Conservation (phyloP, 305 asterid genomes). For the Rubia peregrina region DNA sequence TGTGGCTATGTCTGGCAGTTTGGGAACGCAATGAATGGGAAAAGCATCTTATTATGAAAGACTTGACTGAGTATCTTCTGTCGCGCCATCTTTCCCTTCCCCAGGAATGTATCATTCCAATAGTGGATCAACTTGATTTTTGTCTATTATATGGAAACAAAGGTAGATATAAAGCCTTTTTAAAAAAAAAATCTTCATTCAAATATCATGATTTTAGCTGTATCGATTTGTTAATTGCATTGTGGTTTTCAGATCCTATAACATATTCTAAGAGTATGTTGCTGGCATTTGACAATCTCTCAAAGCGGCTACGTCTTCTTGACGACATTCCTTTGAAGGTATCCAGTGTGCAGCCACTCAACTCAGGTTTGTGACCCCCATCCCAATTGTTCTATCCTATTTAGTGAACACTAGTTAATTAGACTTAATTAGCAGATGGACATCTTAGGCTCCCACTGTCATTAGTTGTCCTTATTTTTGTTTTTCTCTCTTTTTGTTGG, state of each 20-base stretch:
- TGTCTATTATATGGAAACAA: slow-evolving; percentile 50
- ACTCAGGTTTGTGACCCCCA: slow-evolving; percentile 52
- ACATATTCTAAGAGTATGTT: slow-evolving; percentile 53
- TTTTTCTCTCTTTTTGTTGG: not conserved
- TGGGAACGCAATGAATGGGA: slow-evolving; percentile 82
- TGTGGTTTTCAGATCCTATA: slow-evolving; percentile 63
- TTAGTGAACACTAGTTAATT: not conserved
- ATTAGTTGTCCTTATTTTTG: not conserved
- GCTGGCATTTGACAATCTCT: slow-evolving; percentile 71
- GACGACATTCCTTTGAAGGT: slow-evolving; percentile 75
- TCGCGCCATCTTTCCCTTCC: slow-evolving; percentile 77
- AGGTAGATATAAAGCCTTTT: slow-evolving; percentile 37
- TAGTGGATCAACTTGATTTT: slow-evolving; percentile 92
- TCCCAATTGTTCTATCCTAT: not conserved
- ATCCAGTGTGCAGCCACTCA: slow-evolving; percentile 91
- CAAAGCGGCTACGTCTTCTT: slow-evolving; percentile 77
- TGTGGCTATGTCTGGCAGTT: slow-evolving; percentile 36
- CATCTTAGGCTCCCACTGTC: not conserved
- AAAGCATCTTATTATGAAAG: slow-evolving; percentile 77
- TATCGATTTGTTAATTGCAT: slow-evolving; percentile 10
- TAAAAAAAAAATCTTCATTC: not conserved
- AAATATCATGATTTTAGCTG: slow-evolving; percentile 2
- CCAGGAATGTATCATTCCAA: slow-evolving; percentile 43
- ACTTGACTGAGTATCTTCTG: slow-evolving; percentile 66
- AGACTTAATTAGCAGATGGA: not conserved